Conservation (phyloP, 495 filamentous ascomycete species). For the Emericellopsis terricola region DNA sequence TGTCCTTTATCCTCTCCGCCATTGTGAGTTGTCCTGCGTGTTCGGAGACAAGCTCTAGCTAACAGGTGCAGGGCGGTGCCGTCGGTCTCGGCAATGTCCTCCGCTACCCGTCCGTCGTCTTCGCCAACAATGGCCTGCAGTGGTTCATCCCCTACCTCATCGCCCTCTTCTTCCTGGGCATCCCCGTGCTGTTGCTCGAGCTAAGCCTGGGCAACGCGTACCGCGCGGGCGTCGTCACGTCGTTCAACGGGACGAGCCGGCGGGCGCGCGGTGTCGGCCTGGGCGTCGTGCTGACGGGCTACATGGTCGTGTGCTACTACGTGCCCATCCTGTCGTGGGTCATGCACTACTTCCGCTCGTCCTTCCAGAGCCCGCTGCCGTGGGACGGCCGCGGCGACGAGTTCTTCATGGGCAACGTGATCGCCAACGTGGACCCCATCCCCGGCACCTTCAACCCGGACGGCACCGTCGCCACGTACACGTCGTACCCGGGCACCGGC, state of each 20-base stretch:
- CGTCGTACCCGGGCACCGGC: constrained; percentile 7
- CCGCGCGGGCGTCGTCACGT: constrained; percentile 18
- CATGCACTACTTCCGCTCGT: constrained; percentile 24
- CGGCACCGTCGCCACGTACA: constrained; percentile 6
- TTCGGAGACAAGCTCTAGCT: too few relatives aligned
- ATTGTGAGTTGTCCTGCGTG: not conserved
- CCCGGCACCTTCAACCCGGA: constrained; percentile 5
- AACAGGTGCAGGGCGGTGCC: constrained; percentile 3
- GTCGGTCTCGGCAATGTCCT: constrained; percentile 4
- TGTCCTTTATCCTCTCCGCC: constrained; percentile 4
- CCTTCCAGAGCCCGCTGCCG: constrained; percentile 19
- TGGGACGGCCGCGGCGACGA: constrained; percentile 17
- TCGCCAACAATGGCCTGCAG: constrained; percentile 4
- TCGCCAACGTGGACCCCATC: constrained; percentile 11
- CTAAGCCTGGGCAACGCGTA: constrained; percentile 22
- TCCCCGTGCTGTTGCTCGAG: constrained; percentile 26
- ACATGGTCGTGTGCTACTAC: constrained; percentile 20
- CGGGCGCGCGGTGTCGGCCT: constrained; percentile 19
- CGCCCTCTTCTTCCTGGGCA: constrained; percentile 20
- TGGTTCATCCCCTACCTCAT: constrained; percentile 18
- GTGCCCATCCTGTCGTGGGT: constrained; percentile 21
- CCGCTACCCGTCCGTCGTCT: constrained; percentile 5
- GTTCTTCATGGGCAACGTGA: constrained; percentile 16
- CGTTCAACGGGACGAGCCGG: constrained; percentile 19
- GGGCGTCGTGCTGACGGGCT: constrained; percentile 15